Evolutionary conservation across 495 filamentous ascomycete genomes (phyloP).

Genomic region (Aspergillus biplanus): DNA sequence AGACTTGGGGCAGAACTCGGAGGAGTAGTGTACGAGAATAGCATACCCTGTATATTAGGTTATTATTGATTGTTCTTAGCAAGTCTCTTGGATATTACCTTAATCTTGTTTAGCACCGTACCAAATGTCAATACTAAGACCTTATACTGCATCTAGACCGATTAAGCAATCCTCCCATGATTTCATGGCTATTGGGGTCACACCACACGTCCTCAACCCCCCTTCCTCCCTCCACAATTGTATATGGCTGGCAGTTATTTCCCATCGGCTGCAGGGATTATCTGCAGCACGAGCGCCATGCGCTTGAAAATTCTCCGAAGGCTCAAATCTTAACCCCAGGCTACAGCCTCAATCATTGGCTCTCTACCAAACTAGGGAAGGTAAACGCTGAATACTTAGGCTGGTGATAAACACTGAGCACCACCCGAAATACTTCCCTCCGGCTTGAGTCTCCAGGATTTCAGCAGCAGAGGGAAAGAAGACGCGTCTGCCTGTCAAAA

Average conservation of each 20-base stretch:
- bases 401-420: neutral
- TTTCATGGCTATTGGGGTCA: neutral
- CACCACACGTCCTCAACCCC: conserved; percentile 1
- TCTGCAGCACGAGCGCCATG: conserved; percentile 11
- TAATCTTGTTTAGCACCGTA: neutral
- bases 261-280: conserved; percentile 5
- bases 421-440: neutral
- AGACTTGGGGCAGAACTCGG: neutral
- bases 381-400: neutral
- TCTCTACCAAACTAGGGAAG: neutral
- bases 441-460: too few relatives aligned
- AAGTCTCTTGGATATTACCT: neutral
- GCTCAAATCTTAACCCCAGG: conserved; percentile 14
- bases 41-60: neutral
- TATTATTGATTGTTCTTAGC: neutral
- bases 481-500: too few relatives aligned
- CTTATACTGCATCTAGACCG: conserved; percentile 5
- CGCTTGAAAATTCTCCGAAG: conserved; percentile 7
- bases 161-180: conserved; percentile 6
- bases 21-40: neutral
- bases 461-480: too few relatives aligned
- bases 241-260: neutral
- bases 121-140: neutral
- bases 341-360: conserved; percentile 11
- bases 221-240: neutral